phyloP scores from a whole-genome alignment of 228 moss, liverwort and hornwort species.

The Sphagnum magellanicum region DNA sequence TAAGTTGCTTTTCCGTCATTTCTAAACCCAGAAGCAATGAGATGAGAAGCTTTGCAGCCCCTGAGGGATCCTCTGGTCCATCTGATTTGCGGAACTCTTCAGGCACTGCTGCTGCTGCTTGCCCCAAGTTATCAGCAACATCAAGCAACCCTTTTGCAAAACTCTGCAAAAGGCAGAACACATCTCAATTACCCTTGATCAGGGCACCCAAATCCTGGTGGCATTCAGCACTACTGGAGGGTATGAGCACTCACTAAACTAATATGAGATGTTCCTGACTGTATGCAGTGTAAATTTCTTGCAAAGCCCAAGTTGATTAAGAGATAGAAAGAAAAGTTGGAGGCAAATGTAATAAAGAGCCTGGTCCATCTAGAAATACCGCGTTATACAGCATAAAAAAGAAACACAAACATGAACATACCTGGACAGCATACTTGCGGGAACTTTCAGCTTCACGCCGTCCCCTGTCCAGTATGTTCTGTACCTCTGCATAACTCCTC shows the following conservation, averaged over 20 bases:
- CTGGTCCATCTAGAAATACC: no score
- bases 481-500: constrained; percentile 86
- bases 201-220: not conserved
- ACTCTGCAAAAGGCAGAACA: constrained; percentile 31
- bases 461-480: constrained; percentile 74
- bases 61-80: constrained; percentile 44
- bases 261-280: not conserved
- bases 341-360: no score
- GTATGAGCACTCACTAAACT: not conserved
- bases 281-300: not conserved
- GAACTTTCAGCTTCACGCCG: constrained; percentile 78
- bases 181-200: not conserved
- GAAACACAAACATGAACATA: constrained; percentile 5
- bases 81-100: constrained; percentile 33
- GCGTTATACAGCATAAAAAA: no score
- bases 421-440: constrained; percentile 84
- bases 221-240: not conserved
- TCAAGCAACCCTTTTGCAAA: constrained; percentile 83
- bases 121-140: constrained; percentile 87
- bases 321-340: no score
- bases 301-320: not conserved
- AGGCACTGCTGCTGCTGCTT: constrained; percentile 65
- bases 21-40: constrained; percentile 78
- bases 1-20: constrained; percentile 89
- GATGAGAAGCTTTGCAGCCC: constrained; percentile 56